Percentiles rank a stretch among this genome's conserved stretches.
phyloP scores from a whole-genome alignment of 208 protist species.

The Trypanosoma vivax region DNA sequence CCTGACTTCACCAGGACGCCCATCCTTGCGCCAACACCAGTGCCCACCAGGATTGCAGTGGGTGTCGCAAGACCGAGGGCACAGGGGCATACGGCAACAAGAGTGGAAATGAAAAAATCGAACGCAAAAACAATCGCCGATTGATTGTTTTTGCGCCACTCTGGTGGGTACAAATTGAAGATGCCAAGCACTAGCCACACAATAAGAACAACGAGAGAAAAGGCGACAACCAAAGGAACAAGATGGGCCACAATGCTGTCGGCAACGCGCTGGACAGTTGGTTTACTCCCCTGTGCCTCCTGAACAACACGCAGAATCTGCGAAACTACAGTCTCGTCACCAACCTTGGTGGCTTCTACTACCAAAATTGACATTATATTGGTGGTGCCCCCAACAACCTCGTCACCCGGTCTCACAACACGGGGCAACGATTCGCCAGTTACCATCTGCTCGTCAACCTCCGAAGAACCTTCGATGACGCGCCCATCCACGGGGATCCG shows the following conservation, averaged over 20 bases:
- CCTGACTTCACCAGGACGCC: constrained; percentile 95
- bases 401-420: constrained; percentile 38
- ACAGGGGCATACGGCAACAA: constrained; percentile 97
- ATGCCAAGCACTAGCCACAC: constrained; percentile 86
- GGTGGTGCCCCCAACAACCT: constrained; percentile 72
- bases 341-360: constrained; percentile 64
- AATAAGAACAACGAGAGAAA: constrained; percentile 85
- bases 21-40: constrained; percentile 86
- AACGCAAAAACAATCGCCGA: constrained; percentile 79
- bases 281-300: constrained; percentile 94
- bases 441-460: constrained; percentile 94
- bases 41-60: constrained; percentile 96
- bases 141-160: constrained; percentile 34
- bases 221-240: constrained; percentile 87
- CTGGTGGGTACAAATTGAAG: constrained; percentile 46
- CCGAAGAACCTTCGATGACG: constrained; percentile 65
- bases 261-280: constrained; percentile 90
- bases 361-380: constrained; percentile 63
- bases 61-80: constrained; percentile 95
- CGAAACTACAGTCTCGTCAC: constrained; percentile 85
- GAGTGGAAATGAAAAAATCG: constrained; percentile 91
- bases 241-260: constrained; percentile 90
- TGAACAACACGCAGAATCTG: constrained; percentile 95
- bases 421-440: constrained; percentile 90
- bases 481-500: constrained; percentile 92